These are phyloP conservation scores for Trichoderma lentiforme DNA, from an alignment of 2,329 filamentous ascomycete genomes.

Conservation along the genomic window DNA sequence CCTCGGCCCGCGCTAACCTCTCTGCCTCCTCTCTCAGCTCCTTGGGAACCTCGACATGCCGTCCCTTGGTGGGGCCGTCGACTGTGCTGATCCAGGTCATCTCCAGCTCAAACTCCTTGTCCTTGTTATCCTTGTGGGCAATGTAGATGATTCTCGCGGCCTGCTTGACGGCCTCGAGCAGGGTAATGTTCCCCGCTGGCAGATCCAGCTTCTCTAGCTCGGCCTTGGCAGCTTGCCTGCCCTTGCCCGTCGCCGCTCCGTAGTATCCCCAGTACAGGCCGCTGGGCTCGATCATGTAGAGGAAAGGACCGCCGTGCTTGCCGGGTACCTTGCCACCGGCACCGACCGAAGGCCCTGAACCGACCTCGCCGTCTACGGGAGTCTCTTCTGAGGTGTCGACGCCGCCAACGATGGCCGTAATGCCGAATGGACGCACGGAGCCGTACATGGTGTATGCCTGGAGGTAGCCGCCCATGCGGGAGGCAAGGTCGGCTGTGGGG, in stretches of 20 bases:
- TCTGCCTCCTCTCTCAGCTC: constrained; percentile 88
- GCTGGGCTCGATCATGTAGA: constrained; percentile 99
- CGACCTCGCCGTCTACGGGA: constrained; percentile 87
- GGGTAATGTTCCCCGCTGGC: constrained; percentile 67
- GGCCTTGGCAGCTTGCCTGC: constrained; percentile 92
- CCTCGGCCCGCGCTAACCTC: constrained; percentile 82
- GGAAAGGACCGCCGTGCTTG: constrained; percentile 80
- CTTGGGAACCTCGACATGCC: constrained; percentile 90
- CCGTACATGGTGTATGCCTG: constrained; percentile 98
- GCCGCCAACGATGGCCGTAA: constrained; percentile 89
- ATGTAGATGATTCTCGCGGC: constrained; percentile 96
- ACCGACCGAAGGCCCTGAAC: constrained; percentile 71
- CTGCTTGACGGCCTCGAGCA: constrained; percentile 90
- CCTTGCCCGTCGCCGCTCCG: constrained; percentile 94
- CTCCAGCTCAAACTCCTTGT: constrained; percentile 99
- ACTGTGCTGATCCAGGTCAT: constrained; percentile 95
- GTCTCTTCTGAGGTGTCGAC: constrained; percentile 87
- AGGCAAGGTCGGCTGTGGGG: constrained; percentile 79
- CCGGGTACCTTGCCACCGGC: constrained; percentile 76
- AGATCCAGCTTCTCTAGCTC: constrained; percentile 98
- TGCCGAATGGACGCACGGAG: constrained; percentile 92
- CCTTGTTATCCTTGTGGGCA: constrained; percentile 97
- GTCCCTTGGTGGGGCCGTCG: constrained; percentile 85
- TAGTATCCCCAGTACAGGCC: constrained; percentile 99
- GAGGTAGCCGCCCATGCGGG: constrained; percentile 91